A percentile compares a stretch with the other conserved stretches of the same genome.
These are phyloP conservation scores for Myxozyma kluyveri DNA, from an alignment of 805 yeast species.

Conservation along the genomic window DNA sequence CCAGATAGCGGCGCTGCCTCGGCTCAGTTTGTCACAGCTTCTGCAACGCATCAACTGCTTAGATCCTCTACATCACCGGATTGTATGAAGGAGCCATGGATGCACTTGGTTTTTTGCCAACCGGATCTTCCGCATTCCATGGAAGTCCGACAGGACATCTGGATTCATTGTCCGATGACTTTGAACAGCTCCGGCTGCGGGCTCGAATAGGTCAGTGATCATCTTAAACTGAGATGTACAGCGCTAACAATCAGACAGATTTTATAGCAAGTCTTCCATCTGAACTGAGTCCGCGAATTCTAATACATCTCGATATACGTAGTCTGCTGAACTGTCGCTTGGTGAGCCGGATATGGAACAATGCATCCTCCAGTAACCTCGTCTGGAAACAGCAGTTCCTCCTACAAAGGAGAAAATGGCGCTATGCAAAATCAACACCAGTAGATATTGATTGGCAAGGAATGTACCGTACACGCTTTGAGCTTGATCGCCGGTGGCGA, in stretches of 20 bases:
- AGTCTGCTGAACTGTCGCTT: constrained; percentile 13
- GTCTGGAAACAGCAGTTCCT: constrained; percentile 23
- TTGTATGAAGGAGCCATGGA: no score
- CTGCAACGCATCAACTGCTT: no score
- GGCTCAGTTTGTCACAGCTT: no score
- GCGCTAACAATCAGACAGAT: background rate
- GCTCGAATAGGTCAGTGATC: background rate
- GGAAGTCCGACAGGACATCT: background rate
- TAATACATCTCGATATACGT: constrained; percentile 11
- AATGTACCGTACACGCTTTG: constrained; percentile 31
- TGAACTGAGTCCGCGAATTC: constrained; percentile 23
- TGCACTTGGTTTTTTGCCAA: no score
- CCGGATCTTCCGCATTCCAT: no score
- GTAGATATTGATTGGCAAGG: constrained; percentile 29
- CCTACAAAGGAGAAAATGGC: constrained; percentile 10
- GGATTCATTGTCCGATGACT: background rate
- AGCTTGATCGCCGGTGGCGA: constrained; percentile 35
- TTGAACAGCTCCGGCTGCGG: background rate
- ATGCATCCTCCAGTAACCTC: constrained; percentile 3
- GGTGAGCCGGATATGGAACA: constrained; percentile 22
- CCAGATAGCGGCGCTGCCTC: no score
- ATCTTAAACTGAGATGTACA: background rate
- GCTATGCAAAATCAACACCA: constrained; percentile 6
- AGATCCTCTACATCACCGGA: no score
- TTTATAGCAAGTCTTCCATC: constrained; percentile 13